Conservation (phyloP, 2,329 filamentous ascomycete genomes). For the Botrytis sinoallii region DNA sequence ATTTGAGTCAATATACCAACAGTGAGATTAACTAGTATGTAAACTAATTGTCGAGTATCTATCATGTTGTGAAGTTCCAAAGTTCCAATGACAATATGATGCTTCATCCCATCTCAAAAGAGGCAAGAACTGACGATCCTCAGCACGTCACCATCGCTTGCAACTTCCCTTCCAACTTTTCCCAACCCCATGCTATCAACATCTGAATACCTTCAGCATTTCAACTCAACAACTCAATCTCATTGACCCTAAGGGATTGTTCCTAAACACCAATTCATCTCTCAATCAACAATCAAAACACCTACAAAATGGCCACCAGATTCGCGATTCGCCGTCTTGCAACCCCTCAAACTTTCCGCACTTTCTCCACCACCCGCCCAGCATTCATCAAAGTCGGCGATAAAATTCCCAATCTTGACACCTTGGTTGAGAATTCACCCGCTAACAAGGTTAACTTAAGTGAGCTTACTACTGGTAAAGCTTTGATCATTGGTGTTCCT, state of each 20-base stretch:
- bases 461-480: conserved; percentile 69
- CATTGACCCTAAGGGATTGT: too few relatives aligned
- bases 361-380: conserved; percentile 63
- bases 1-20: background rate
- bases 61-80: background rate
- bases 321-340: conserved; percentile 28
- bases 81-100: background rate
- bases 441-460: conserved; percentile 87
- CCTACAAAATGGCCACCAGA: conserved; percentile 30
- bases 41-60: background rate
- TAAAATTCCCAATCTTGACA: conserved; percentile 70
- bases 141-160: background rate
- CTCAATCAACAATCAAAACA: background rate
- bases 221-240: background rate
- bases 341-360: conserved; percentile 23
- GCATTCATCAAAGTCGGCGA: conserved; percentile 75
- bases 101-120: background rate
- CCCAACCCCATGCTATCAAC: background rate
- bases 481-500: conserved; percentile 81
- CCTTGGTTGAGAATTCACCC: conserved; percentile 80
- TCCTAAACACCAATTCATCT: background rate
- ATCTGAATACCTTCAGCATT: background rate
- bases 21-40: background rate
- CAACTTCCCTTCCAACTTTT: conserved; percentile 10
- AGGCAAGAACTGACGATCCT: conserved; percentile 13